Base-by-base conservation (phyloP, 2,329 filamentous ascomycete species). In the Hyphodiscus sp. region DNA sequence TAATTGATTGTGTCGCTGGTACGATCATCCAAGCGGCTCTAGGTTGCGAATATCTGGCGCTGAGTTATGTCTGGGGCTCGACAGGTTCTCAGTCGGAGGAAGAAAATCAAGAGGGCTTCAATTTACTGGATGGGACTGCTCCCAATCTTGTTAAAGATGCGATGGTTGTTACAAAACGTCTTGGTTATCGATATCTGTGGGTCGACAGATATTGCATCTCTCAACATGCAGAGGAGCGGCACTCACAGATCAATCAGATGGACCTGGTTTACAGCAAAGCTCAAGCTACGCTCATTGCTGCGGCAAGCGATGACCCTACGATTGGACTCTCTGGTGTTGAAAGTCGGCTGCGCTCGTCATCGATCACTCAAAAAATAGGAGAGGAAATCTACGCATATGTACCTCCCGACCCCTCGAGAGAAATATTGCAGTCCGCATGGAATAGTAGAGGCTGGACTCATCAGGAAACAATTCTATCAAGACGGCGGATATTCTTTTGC, bases 361-460 rank as follows among this genome's bases (percentile, higher is more conserved):
- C 48, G 16, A 41, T 50, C 18, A 50, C 41, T n/a, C 43, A 44
- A 7, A 44, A 30, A 3, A 50, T 50, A 5, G 48, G 48, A 16
- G 43, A 50, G 26, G 48, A 44, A 23, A 16, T 50, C 19, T 23
- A 50, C 15, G n/a, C 41, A 19, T 50, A 50, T 33, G 50, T 51
- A 26, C 50, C 50, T 1, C 30, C 50, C 41, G 38, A 51, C 29
- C 51, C 92, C 96, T 69, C 96, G 96, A 90, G 87, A 94, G 69
- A 96, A 95, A 76, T 80, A 96, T 23, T 96, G 96, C 65, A 91
- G 91, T 42, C 79, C 83, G 61, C 85, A 43, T 64, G 61, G 59
- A 50, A 29, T 8, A 56, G 52, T 4, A 52, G 65, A 59, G 69
- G 63, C 5, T 71, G 68, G 69, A 71, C 68, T 1, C 66, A 63